A percentile compares a stretch with the other conserved stretches of the same genome.
Evolutionary conservation across 495 filamentous ascomycete genomes (phyloP).

Genomic region (Astrocystis sublimbata): DNA sequence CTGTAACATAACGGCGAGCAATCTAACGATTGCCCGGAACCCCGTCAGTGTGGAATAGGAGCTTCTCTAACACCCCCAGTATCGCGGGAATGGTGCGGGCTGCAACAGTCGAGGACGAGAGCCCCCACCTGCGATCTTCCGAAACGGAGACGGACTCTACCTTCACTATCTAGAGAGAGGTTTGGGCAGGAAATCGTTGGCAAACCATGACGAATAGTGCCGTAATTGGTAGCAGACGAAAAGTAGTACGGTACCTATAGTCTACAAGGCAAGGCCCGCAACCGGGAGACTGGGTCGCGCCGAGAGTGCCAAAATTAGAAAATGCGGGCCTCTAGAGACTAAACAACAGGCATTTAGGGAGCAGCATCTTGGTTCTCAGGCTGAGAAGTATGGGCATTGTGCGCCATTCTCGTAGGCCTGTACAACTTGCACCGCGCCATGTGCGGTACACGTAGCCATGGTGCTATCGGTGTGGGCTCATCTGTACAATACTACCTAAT

Average conservation of each 20-base stretch:
- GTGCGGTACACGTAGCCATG: slow-evolving; percentile 4
- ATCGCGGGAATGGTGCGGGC: neutral
- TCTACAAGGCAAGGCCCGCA: slow-evolving; percentile 28
- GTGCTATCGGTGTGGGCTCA: slow-evolving; percentile 3
- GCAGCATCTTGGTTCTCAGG: too few relatives aligned
- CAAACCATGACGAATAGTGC: too few relatives aligned
- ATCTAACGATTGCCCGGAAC: neutral
- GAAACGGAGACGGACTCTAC: too few relatives aligned
- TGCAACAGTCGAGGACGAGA: neutral
- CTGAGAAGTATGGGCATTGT: slow-evolving; percentile 6
- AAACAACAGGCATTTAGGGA: slow-evolving; percentile 8
- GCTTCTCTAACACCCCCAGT: neutral
- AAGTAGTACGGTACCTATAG: too few relatives aligned
- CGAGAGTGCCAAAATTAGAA: slow-evolving; percentile 35
- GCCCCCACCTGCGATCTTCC: slow-evolving; percentile 16
- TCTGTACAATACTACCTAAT: too few relatives aligned
- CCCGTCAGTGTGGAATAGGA: neutral
- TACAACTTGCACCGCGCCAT: slow-evolving; percentile 17
- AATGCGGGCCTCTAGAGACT: neutral
- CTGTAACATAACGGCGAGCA: slow-evolving; percentile 9
- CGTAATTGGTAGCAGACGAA: too few relatives aligned
- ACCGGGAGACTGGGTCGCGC: slow-evolving; percentile 34
- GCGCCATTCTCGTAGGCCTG: slow-evolving; percentile 5
- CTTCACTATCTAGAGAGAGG: too few relatives aligned
- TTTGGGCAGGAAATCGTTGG: too few relatives aligned